Percentiles rank a stretch among this genome's conserved stretches.
Evolutionary conservation across 208 protist genomes (phyloP).

Genomic region (Acanthamoeba sp.): DNA sequence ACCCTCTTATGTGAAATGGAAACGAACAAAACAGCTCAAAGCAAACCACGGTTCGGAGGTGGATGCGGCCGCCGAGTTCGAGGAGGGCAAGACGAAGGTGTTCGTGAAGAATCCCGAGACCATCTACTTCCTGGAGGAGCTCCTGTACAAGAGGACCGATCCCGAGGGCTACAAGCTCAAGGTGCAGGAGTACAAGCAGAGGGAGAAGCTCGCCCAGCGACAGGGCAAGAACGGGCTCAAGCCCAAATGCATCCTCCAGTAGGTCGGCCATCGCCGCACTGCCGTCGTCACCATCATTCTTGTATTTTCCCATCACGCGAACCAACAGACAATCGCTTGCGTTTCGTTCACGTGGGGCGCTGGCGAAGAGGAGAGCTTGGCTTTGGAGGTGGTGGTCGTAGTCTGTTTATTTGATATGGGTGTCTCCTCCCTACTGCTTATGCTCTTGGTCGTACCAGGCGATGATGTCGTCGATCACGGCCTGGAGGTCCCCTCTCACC

Average conservation of each 20-base stretch:
- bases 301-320: too few species aligned
- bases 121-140: slow-evolving; percentile 93
- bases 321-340: too few species aligned
- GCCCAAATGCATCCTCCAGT: slow-evolving; percentile 83
- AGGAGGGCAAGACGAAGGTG: slow-evolving; percentile 94
- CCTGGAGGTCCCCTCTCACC: slow-evolving; percentile 26
- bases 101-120: slow-evolving; percentile 95
- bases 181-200: slow-evolving; percentile 82
- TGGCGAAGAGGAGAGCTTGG: too few species aligned
- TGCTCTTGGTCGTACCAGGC: neutral
- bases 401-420: too few species aligned
- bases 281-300: too few species aligned
- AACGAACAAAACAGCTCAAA: slow-evolving; percentile 75
- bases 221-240: slow-evolving; percentile 79
- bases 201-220: slow-evolving; percentile 79
- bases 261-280: too few species aligned
- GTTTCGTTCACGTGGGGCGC: too few species aligned
- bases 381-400: too few species aligned
- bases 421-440: neutral
- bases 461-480: slow-evolving; percentile 33
- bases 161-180: slow-evolving; percentile 84
- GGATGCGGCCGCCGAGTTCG: slow-evolving; percentile 86
- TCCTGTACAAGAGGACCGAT: slow-evolving; percentile 88
- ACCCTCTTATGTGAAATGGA: too few species aligned
- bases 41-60: slow-evolving; percentile 67